Base-by-base conservation (phyloP, 1,139 yeast species). In the Geotrichum restrictum region DNA sequence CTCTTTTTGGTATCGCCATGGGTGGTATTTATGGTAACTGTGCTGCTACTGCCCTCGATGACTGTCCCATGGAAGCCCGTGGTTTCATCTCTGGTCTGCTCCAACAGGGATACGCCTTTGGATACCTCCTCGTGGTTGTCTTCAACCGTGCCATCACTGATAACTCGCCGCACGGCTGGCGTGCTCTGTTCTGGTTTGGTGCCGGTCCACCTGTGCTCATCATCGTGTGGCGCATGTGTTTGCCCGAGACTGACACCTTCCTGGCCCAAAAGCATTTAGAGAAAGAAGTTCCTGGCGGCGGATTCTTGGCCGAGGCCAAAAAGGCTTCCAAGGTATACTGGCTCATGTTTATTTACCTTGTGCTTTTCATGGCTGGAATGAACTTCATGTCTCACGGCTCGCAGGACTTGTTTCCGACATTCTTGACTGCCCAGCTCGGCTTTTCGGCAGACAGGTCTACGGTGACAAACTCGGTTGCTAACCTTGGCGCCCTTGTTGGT, bases 141-240 rank as follows among this genome's bases (percentile, higher is more conserved):
- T 83, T 84, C 68, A 78, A 77, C 58, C 75, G 88, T 58, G 69
- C 79, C 5, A 73, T 81, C 56, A 75, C 74, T 4, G 76, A 75
- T 60, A 76, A 75, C 53, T 69, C 81, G 8, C 56, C 69, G 1
- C 77, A 80, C 60, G 76, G 79, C 0, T 87, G 95, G 95, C 77
- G 94, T 64, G 78, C 88, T 1, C 73, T 86, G 58, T 84, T 82
- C 68, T 86, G 94, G 89, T 85, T 88, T 62, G 80, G 86, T 49
- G 82, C 93, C 24, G 86, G 91, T 24, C 78, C 83, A 11, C 82
- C 85, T 27, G 76, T 79, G 40, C 65, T 82, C 18, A 75, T 84
- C 58, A 74, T 79, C 51, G 59, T 70, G 36, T 81, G 82, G 77
- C 76, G 89, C 67, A 57, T 76, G 52, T 55, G 64, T 21, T 70